Conservation (phyloP, 352 stramenopile genomes). For the Globisporangium nagaii region DNA sequence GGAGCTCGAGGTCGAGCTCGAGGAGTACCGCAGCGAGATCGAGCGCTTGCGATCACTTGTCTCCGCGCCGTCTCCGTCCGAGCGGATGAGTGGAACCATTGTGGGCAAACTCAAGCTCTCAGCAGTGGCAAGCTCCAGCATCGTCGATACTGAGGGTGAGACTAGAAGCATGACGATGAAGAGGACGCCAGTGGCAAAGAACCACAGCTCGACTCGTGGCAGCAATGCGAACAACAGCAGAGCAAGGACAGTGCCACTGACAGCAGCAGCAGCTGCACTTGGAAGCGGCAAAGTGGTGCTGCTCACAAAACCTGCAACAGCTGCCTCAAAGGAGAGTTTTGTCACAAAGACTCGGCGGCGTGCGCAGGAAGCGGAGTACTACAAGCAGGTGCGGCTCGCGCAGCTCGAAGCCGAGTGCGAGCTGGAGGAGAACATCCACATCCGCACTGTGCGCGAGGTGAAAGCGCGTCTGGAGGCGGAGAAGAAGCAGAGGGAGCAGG, state of each 20-base stretch:
- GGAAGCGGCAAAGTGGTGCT: constrained; percentile 5
- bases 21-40: constrained; percentile 55
- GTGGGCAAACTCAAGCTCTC: constrained; percentile 48
- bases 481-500: constrained; percentile 14
- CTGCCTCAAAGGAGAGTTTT: constrained; percentile 28
- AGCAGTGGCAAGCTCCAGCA: neutral
- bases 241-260: neutral
- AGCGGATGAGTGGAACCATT: constrained; percentile 3
- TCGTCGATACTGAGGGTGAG: neutral
- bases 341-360: constrained; percentile 46
- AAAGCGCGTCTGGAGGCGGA: constrained; percentile 14
- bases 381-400: constrained; percentile 59
- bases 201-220: neutral
- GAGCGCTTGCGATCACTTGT: constrained; percentile 32
- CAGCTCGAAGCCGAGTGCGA: constrained; percentile 69
- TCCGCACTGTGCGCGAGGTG: constrained; percentile 43
- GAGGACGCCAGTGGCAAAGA: neutral
- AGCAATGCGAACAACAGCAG: neutral
- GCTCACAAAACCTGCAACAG: neutral
- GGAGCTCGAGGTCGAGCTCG: constrained; percentile 54
- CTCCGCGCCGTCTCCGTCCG: neutral
- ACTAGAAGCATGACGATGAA: neutral
- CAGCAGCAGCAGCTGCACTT: neutral
- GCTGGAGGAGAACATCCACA: constrained; percentile 66
- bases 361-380: constrained; percentile 57